phyloP scores from a whole-genome alignment of 2,329 filamentous ascomycete species.

The Fonsecaea nubica region DNA sequence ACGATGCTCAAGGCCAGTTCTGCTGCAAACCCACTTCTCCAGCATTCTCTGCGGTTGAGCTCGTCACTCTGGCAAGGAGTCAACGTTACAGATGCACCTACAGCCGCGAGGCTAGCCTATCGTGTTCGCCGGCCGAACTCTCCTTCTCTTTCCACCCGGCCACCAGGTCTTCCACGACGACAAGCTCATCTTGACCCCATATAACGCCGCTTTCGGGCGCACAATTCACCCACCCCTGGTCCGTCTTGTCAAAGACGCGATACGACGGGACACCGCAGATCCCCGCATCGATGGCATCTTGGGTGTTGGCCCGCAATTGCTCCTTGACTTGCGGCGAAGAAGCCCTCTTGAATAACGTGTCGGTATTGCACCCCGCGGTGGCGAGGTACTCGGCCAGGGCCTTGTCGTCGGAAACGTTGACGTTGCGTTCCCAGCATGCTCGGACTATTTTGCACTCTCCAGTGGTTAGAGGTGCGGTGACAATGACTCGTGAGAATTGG shows the following conservation, averaged over 20 bases:
- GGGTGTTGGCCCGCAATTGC: conserved; percentile 19
- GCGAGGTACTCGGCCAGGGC: conserved; percentile 24
- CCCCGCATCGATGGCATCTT: conserved; percentile 25
- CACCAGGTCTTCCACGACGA: conserved; percentile 32
- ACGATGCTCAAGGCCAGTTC: not conserved
- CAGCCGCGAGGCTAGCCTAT: not conserved
- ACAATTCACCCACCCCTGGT: conserved; percentile 3
- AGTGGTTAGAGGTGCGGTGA: not conserved
- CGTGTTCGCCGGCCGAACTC: not conserved
- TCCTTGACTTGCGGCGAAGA: conserved; percentile 24
- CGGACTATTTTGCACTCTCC: conserved; percentile 14
- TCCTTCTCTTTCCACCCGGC: conserved; percentile 26
- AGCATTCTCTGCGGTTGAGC: not conserved
- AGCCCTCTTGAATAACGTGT: conserved; percentile 14
- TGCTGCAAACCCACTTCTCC: not conserved
- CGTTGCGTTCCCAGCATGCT: conserved; percentile 32
- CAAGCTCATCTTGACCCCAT: conserved; percentile 32
- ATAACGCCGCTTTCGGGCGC: conserved; percentile 24
- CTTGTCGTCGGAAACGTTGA: conserved; percentile 25
- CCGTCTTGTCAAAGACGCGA: conserved; percentile 27
- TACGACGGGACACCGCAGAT: conserved; percentile 33
- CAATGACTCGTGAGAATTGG: too few relatives aligned
- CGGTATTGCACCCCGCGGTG: conserved; percentile 27
- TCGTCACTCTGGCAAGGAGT: not conserved
- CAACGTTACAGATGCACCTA: not conserved